Evolutionary conservation across 2,329 filamentous ascomycete genomes (phyloP).

Genomic region (Fusarium buharicum): DNA sequence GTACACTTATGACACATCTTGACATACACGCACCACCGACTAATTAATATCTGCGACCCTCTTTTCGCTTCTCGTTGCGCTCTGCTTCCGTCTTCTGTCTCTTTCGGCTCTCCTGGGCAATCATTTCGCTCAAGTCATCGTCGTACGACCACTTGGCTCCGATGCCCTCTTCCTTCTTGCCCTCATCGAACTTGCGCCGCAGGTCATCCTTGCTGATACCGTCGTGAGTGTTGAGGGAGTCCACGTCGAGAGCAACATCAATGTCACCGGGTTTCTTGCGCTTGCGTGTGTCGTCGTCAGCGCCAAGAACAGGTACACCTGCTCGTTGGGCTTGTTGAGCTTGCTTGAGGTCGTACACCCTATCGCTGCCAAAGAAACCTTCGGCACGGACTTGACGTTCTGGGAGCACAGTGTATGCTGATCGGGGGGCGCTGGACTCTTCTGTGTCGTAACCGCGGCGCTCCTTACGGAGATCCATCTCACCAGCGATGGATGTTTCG

Average conservation of each 20-base stretch:
- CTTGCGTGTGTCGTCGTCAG: constrained; percentile 80
- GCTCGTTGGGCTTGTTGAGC: constrained; percentile 57
- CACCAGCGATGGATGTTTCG: constrained; percentile 80
- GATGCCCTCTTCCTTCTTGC: constrained; percentile 70
- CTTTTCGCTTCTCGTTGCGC: constrained; percentile 72
- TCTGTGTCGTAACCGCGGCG: constrained; percentile 89
- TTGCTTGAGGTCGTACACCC: constrained; percentile 84
- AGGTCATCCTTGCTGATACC: constrained; percentile 88
- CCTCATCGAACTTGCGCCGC: constrained; percentile 81
- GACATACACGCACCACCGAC: neutral
- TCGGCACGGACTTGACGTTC: constrained; percentile 86
- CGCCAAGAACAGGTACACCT: constrained; percentile 78
- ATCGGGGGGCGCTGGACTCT: constrained; percentile 76
- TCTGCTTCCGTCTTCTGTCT: constrained; percentile 89
- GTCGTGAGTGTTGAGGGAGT: constrained; percentile 78
- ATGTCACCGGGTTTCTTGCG: constrained; percentile 97
- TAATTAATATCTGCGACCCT: constrained; percentile 62
- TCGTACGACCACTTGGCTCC: constrained; percentile 78
- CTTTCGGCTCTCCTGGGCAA: constrained; percentile 91
- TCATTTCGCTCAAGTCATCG: constrained; percentile 95
- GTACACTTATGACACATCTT: constrained; percentile 21
- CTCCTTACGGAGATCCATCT: constrained; percentile 89
- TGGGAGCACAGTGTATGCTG: constrained; percentile 88
- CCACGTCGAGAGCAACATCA: constrained; percentile 90
- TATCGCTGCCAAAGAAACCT: constrained; percentile 96